Conservation (phyloP, 1,284 basidiomycete species). For the Apiotrichum siamense region DNA sequence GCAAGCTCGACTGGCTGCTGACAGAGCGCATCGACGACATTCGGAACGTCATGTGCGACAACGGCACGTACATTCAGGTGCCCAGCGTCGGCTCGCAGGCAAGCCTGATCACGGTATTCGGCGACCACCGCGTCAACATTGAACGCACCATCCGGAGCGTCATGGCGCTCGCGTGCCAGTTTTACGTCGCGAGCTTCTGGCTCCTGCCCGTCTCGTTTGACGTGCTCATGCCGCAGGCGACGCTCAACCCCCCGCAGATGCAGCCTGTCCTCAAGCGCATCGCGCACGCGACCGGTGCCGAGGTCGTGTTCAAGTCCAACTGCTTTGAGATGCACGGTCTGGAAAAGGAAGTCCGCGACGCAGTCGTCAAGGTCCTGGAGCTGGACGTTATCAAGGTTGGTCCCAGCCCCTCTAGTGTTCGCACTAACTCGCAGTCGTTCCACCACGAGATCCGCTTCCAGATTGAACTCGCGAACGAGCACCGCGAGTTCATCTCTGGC, state of each 20-base stretch:
- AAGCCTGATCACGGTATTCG: constrained; percentile 87
- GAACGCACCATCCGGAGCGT: constrained; percentile 90
- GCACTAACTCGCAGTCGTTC: constrained; percentile 50
- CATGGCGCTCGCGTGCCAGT: constrained; percentile 93
- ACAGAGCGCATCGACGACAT: constrained; percentile 86
- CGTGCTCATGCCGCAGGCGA: constrained; percentile 68
- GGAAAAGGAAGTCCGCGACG: constrained; percentile 82
- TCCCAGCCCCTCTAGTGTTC: constrained; percentile 6
- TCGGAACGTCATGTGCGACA: constrained; percentile 88
- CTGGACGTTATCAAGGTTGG: constrained; percentile 88
- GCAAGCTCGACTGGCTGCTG: constrained; percentile 97
- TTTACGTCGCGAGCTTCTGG: constrained; percentile 94
- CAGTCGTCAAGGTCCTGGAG: constrained; percentile 80
- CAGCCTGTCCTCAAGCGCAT: constrained; percentile 80
- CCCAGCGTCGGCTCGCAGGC: constrained; percentile 67
- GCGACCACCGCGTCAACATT: constrained; percentile 90
- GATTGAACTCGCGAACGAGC: constrained; percentile 95
- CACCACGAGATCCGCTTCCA: constrained; percentile 98
- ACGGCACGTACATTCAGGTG: constrained; percentile 91
- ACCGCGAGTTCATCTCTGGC: constrained; percentile 95
- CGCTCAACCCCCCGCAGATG: constrained; percentile 76
- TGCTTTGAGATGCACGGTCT: constrained; percentile 97
- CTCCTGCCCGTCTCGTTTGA: constrained; percentile 90
- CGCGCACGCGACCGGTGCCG: constrained; percentile 79
- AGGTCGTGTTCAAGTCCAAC: constrained; percentile 94